A percentile compares a stretch with the other conserved stretches of the same genome.
phyloP scores from a whole-genome alignment of 176 grass and related monocot species.

The Elaeis guineensis region DNA sequence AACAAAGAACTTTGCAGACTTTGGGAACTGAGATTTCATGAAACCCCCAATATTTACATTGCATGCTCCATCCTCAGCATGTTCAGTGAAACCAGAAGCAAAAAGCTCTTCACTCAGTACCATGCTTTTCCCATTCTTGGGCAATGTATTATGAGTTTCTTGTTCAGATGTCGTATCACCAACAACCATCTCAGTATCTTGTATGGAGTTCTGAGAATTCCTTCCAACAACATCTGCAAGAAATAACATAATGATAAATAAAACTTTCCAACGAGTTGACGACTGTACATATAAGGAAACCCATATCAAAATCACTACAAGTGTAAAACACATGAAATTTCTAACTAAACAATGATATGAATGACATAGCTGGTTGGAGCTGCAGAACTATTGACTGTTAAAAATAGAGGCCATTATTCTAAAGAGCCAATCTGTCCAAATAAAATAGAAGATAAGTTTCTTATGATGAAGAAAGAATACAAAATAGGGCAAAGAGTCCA shows the following conservation, averaged over 20 bases:
- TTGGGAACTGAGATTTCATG: constrained; percentile 36
- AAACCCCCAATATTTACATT: constrained; percentile 12
- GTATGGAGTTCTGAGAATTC: constrained; percentile 2
- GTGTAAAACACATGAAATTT: not conserved
- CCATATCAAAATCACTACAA: not conserved
- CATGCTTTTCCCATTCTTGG: no score
- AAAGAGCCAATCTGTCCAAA: no score
- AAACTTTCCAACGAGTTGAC: not conserved
- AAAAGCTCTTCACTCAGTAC: not conserved
- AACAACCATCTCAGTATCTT: not conserved
- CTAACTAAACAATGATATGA: no score
- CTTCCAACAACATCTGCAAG: constrained; percentile 4
- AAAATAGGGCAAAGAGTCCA: no score
- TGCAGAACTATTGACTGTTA: no score
- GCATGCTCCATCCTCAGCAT: not conserved
- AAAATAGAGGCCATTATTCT: no score
- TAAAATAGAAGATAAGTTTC: no score
- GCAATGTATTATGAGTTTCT: constrained; percentile 1
- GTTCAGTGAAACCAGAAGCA: not conserved
- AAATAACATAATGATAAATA: not conserved
- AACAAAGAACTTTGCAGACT: constrained; percentile 54
- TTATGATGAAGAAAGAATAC: no score
- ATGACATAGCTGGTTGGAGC: no score
- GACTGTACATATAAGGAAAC: not conserved
- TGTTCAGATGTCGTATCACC: not conserved